Percentiles rank a stretch among this genome's conserved stretches.
Conservation (phyloP, 495 filamentous ascomycete genomes). For the Neurospora sp. region DNA sequence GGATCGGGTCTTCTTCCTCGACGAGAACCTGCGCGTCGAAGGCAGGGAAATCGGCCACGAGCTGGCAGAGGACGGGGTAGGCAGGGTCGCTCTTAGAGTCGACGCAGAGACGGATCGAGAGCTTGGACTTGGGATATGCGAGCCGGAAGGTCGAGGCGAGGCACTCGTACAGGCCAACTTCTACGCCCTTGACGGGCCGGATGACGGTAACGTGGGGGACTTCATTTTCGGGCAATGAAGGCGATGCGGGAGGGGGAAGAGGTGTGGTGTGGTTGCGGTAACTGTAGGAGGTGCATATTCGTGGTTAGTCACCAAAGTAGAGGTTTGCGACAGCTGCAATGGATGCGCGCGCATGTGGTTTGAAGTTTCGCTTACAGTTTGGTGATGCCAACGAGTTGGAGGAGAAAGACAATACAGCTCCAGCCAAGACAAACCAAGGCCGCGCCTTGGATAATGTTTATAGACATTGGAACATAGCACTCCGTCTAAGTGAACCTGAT, state of each 20-base stretch:
- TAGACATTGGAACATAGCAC: constrained; percentile 28
- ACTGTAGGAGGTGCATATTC: constrained; percentile 19
- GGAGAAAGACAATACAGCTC: constrained; percentile 36
- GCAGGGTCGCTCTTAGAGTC: constrained; percentile 69
- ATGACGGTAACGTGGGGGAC: constrained; percentile 85
- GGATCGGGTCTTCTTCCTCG: constrained; percentile 78
- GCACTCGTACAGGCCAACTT: constrained; percentile 83
- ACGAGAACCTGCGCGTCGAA: constrained; percentile 66
- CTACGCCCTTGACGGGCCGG: constrained; percentile 86
- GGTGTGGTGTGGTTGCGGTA: constrained; percentile 39
- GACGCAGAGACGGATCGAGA: constrained; percentile 80
- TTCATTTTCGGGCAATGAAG: constrained; percentile 31
- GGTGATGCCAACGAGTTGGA: constrained; percentile 41
- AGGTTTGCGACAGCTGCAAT: not conserved
- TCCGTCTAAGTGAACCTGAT: not conserved
- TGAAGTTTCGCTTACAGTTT: constrained; percentile 33
- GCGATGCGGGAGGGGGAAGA: constrained; percentile 33
- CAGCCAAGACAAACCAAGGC: constrained; percentile 39
- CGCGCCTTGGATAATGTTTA: constrained; percentile 24
- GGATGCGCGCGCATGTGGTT: not conserved
- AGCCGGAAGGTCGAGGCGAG: constrained; percentile 84
- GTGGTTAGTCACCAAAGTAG: constrained; percentile 6
- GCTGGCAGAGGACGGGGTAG: constrained; percentile 57
- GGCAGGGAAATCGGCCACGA: constrained; percentile 62
- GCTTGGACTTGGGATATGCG: constrained; percentile 62